Percentiles rank a stretch among this genome's conserved stretches.
Evolutionary conservation across 768 basidiomycete species (phyloP).

Genomic region (Amanita rubescens): DNA sequence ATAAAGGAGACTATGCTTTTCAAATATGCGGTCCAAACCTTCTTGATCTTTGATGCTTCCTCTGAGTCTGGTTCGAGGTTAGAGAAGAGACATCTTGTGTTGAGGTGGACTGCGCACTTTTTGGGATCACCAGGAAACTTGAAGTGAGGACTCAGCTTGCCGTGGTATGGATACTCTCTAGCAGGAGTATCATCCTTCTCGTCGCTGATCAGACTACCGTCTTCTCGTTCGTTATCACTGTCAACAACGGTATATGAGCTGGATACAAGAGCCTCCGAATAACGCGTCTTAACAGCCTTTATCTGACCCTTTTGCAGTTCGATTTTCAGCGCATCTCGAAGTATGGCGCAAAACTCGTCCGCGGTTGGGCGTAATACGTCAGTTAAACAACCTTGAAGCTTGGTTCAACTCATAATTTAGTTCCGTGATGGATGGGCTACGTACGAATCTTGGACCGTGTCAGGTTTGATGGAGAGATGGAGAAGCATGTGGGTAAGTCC

Average conservation of each 20-base stretch:
- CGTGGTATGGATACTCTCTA: slow-evolving; percentile 55
- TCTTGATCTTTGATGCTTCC: slow-evolving; percentile 92
- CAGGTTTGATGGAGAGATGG: slow-evolving; percentile 68
- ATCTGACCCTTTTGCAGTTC: no score
- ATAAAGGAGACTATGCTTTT: slow-evolving; percentile 39
- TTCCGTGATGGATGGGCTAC: slow-evolving; percentile 37
- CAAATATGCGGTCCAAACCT: slow-evolving; percentile 91
- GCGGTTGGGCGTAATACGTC: no score
- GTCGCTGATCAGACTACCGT: slow-evolving; percentile 53
- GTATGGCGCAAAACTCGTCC: no score
- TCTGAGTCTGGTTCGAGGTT: slow-evolving; percentile 47
- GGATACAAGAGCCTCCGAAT: slow-evolving; percentile 92
- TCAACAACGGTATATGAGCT: slow-evolving; percentile 64
- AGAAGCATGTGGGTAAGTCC: slow-evolving; percentile 83
- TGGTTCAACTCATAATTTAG: no score
- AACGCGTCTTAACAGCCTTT: slow-evolving; percentile 84
- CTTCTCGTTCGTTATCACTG: slow-evolving; percentile 62
- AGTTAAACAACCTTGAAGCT: no score
- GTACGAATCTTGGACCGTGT: slow-evolving; percentile 90
- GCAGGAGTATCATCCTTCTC: slow-evolving; percentile 41
- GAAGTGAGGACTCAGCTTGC: slow-evolving; percentile 73
- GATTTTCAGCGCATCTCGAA: no score
- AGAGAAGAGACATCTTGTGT: slow-evolving; percentile 6
- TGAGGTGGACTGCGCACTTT: slow-evolving; percentile 46
- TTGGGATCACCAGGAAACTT: slow-evolving; percentile 91